These are phyloP conservation scores for Calocybe gangraenosa DNA, from an alignment of 768 basidiomycete species.

Conservation along the genomic window DNA sequence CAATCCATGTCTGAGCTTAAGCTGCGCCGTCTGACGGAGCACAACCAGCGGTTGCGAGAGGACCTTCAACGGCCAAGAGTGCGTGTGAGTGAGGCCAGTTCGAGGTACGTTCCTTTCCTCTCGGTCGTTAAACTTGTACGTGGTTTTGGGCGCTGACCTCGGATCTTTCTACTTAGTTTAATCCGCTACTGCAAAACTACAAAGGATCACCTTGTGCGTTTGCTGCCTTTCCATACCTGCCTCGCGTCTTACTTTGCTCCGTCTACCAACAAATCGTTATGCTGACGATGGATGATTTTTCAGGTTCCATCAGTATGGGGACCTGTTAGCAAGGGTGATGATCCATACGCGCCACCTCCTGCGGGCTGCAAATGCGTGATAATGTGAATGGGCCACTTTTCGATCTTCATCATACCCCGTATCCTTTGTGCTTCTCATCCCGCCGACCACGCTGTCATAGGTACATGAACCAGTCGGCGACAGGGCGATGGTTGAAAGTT, in stretches of 20 bases:
- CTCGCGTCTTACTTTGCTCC: background rate
- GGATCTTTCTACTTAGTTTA: slow-evolving; percentile 47
- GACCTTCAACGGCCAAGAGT: slow-evolving; percentile 88
- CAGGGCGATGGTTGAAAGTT: no score
- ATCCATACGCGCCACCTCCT: slow-evolving; percentile 86
- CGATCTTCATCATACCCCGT: no score
- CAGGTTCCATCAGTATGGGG: slow-evolving; percentile 96
- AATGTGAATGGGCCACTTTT: slow-evolving; percentile 44
- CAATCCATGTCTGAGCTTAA: slow-evolving; percentile 99
- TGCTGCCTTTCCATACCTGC: slow-evolving; percentile 5
- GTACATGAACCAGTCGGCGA: no score
- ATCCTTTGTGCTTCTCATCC: no score
- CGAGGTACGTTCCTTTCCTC: slow-evolving; percentile 52
- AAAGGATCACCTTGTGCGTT: slow-evolving; percentile 82
- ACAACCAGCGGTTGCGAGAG: slow-evolving; percentile 87
- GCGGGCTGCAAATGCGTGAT: slow-evolving; percentile 68
- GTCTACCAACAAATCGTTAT: slow-evolving; percentile 2
- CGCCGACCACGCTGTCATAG: no score
- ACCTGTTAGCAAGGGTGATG: slow-evolving; percentile 81
- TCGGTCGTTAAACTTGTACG: background rate
- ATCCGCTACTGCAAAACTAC: slow-evolving; percentile 94
- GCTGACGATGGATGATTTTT: slow-evolving; percentile 10
- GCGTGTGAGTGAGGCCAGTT: slow-evolving; percentile 86
- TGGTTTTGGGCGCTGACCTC: slow-evolving; percentile 3
- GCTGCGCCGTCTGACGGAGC: slow-evolving; percentile 88